Evolutionary conservation across 371 early-diverging fungal species (phyloP).

Genomic region (Mucor circinelloides): DNA sequence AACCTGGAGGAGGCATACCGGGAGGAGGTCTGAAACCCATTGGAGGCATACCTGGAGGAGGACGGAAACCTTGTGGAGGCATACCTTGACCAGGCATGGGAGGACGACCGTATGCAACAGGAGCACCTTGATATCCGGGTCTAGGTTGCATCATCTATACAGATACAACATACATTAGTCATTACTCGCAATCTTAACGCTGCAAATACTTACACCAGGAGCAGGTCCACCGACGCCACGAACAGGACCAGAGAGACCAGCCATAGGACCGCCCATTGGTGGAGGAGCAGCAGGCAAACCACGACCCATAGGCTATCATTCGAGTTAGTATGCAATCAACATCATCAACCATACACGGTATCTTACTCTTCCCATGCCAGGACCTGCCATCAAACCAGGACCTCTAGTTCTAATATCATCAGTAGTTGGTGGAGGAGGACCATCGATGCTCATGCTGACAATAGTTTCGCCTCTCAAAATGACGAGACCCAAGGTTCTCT

Average conservation of each 20-base stretch:
- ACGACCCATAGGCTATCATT: conserved; percentile 80
- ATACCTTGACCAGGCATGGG: conserved; percentile 53
- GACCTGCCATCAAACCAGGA: conserved; percentile 61
- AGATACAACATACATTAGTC: not conserved
- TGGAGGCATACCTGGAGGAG: conserved; percentile 61
- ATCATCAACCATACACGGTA: no score
- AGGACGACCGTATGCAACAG: conserved; percentile 77
- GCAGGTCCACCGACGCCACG: conserved; percentile 94
- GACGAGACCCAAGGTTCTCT: conserved; percentile 92
- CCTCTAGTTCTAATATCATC: conserved; percentile 62
- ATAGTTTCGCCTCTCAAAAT: conserved; percentile 94
- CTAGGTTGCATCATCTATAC: conserved; percentile 71
- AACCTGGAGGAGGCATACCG: conserved; percentile 31
- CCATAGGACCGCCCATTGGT: conserved; percentile 54
- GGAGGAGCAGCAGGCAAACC: conserved; percentile 85
- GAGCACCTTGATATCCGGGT: conserved; percentile 66
- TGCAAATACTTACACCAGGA: conserved; percentile 51
- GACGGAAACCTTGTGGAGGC: conserved; percentile 65
- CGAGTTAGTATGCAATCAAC: not conserved
- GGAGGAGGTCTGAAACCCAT: conserved; percentile 65
- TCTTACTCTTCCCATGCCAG: conserved; percentile 71
- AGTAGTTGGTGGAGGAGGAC: conserved; percentile 82
- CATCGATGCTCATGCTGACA: conserved; percentile 90
- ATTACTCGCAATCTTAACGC: conserved; percentile 3
- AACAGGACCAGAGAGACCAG: conserved; percentile 86